phyloP scores from a whole-genome alignment of 805 yeast species.

The Candida pini region DNA sequence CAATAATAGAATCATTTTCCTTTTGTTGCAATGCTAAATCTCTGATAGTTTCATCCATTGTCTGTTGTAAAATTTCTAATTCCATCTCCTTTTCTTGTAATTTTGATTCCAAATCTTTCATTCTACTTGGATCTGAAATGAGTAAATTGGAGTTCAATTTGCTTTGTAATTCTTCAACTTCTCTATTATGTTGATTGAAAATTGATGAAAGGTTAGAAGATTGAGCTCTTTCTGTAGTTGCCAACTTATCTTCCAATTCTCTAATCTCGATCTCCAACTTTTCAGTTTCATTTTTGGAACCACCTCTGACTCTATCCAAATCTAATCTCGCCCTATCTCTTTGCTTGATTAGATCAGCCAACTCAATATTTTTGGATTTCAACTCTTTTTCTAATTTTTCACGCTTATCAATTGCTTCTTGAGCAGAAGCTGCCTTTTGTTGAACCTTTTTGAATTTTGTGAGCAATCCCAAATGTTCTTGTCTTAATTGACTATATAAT shows the following conservation, averaged over 20 bases:
- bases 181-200: slow-evolving; percentile 57
- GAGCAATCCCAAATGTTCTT: slow-evolving; percentile 79
- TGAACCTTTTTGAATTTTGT: slow-evolving; percentile 75
- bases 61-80: slow-evolving; percentile 70
- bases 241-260: slow-evolving; percentile 51
- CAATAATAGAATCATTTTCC: slow-evolving; percentile 47
- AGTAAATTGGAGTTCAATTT: slow-evolving; percentile 27
- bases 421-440: slow-evolving; percentile 83
- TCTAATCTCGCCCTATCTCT: slow-evolving; percentile 86
- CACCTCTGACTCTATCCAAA: slow-evolving; percentile 61
- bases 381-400: slow-evolving; percentile 78
- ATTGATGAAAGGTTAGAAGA: slow-evolving; percentile 57
- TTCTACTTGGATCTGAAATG: slow-evolving; percentile 19
- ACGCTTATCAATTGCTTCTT: slow-evolving; percentile 79
- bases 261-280: slow-evolving; percentile 59
- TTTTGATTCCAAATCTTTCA: slow-evolving; percentile 34
- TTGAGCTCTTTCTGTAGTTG: slow-evolving; percentile 55
- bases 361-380: slow-evolving; percentile 78
- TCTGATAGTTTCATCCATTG: slow-evolving; percentile 64
- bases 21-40: slow-evolving; percentile 47
- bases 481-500: slow-evolving; percentile 83
- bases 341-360: slow-evolving; percentile 84
- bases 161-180: slow-evolving; percentile 46
- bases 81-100: slow-evolving; percentile 71
- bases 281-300: slow-evolving; percentile 61